phyloP scores from a whole-genome alignment of 2,329 filamentous ascomycete genomes.

The Leptographium procerum region DNA sequence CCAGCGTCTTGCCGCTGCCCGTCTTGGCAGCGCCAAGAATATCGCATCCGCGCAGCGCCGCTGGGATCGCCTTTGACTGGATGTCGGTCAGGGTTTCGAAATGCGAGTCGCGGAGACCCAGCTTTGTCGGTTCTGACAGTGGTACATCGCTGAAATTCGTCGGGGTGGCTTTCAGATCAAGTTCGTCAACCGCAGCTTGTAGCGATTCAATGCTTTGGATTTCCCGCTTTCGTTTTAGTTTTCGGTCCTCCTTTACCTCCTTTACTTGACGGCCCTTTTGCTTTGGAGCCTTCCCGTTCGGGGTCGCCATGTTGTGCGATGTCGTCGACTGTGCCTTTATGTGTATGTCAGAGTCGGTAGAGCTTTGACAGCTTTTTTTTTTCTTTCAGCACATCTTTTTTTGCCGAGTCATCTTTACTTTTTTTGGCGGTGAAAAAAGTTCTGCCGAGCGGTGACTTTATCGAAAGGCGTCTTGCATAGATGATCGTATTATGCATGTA shows the following conservation, averaged over 20 bases:
- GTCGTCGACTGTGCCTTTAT: background rate
- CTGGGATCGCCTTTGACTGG: slow-evolving; percentile 77
- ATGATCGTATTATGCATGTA: background rate
- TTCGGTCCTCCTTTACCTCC: slow-evolving; percentile 12
- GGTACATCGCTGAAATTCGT: slow-evolving; percentile 74
- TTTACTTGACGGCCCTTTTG: slow-evolving; percentile 1
- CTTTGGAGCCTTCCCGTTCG: slow-evolving; percentile 3
- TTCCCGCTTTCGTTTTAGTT: slow-evolving; percentile 17
- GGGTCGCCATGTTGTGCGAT: slow-evolving; percentile 4
- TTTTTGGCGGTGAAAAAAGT: slow-evolving; percentile 8
- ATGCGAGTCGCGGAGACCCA: slow-evolving; percentile 73
- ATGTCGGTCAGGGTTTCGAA: slow-evolving; percentile 88
- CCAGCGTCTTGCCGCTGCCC: slow-evolving; percentile 88
- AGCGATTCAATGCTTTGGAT: slow-evolving; percentile 17
- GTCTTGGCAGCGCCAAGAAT: slow-evolving; percentile 94
- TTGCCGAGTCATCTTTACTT: background rate
- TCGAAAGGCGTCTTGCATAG: no score
- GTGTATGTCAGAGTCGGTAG: background rate
- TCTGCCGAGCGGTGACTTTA: background rate
- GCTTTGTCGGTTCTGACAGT: slow-evolving; percentile 67
- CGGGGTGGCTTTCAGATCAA: slow-evolving; percentile 45
- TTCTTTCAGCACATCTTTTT: background rate
- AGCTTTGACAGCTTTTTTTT: background rate
- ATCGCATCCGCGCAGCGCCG: slow-evolving; percentile 75
- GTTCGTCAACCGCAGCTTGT: slow-evolving; percentile 14